Base-by-base conservation (phyloP, 768 basidiomycete genomes). In the Hemileccinum impolitum region DNA sequence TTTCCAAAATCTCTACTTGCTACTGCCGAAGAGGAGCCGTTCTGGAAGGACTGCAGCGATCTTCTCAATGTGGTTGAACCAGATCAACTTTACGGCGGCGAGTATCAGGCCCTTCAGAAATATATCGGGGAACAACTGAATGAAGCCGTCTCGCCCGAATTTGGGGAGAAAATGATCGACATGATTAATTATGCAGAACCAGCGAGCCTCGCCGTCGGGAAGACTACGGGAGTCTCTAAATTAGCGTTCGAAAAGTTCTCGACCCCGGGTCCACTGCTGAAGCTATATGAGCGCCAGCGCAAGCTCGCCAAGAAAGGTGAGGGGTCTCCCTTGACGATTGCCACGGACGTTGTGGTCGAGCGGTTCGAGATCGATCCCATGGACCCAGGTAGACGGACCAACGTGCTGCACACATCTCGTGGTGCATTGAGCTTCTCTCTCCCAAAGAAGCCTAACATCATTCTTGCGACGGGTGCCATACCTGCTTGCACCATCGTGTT, bases 381-480 rank as follows among this genome's bases (percentile, higher is more conserved):
- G 4, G 52, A 47, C 30, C 12, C 48, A 25, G 35, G 32, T 12
- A 35, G 45, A 21, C 39, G 50, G 8, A 49, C 37, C 18, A 39
- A 51, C 23, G 50, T 56, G 8, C 30, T 59, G 6, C 42, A 49
- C 32, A 59, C 58, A 0, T 59, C 58, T 26, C 58, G 58, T 6
- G 58, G 58, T 23, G 26, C 39, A 13, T 26, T 59, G 6, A 51
- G 26, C 21, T 52, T 59, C 23, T 47, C 58, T 6, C 39, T 47
- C 28, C 3, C 6, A 34, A 37, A 39, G 21, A 51, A 46, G 7
- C 45, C 58, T 13, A 59, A 59, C 34, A 42, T 59, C 47, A 59
- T 59, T 17, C 58, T 59, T 15, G 58, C 58, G 28, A 51, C 58
- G 1, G 58, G 58, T 2, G 38, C 58, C 37, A 55, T 59, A 11